phyloP scores from a whole-genome alignment of 306 rosid species.

The Fagus crenata region DNA sequence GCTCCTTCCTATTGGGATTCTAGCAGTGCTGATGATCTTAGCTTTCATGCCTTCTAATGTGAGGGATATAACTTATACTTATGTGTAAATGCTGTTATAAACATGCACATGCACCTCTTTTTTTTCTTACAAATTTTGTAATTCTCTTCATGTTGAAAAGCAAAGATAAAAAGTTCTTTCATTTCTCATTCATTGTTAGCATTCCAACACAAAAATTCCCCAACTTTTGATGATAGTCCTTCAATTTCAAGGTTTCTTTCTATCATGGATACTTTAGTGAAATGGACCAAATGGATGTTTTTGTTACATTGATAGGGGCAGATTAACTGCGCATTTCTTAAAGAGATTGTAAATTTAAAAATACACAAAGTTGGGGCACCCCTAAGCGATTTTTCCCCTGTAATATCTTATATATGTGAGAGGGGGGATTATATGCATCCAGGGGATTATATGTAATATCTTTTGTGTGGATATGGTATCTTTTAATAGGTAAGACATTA shows the following conservation, averaged over 20 bases:
- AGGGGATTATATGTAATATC: too few relatives aligned
- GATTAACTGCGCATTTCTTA: too few relatives aligned
- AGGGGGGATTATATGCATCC: too few relatives aligned
- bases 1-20: conserved; percentile 49
- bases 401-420: too few relatives aligned
- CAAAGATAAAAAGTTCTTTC: neutral
- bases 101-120: neutral
- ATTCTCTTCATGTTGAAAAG: neutral
- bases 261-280: neutral
- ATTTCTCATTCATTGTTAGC: neutral
- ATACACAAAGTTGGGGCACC: too few relatives aligned
- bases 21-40: conserved; percentile 47
- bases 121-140: conserved; percentile 30
- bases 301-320: too few relatives aligned
- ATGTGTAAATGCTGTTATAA: conserved; percentile 30
- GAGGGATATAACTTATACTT: conserved; percentile 39
- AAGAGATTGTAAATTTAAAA: too few relatives aligned
- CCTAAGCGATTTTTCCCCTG: too few relatives aligned
- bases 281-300: neutral
- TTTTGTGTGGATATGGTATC: too few relatives aligned
- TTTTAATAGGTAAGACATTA: too few relatives aligned
- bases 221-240: neutral
- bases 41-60: conserved; percentile 63
- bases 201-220: neutral
- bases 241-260: neutral